Conservation (phyloP, 2,329 filamentous ascomycete species). For the Xylaria sp. region DNA sequence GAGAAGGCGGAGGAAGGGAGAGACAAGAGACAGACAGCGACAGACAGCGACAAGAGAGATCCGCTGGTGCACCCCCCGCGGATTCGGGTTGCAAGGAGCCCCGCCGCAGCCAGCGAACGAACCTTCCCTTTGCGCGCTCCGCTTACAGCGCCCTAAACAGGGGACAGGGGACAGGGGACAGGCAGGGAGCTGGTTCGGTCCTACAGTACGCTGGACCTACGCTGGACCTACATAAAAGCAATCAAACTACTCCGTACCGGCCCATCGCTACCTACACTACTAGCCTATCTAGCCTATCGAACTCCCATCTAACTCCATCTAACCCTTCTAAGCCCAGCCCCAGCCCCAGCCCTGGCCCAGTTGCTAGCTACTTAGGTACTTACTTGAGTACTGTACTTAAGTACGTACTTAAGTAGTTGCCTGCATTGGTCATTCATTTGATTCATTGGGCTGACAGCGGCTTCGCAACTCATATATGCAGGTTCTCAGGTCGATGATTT, state of each 20-base stretch:
- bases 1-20: not conserved
- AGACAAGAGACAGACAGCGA: not conserved
- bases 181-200: no score
- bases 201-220: slow-evolving; percentile 23
- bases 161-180: no score
- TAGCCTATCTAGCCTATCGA: not conserved
- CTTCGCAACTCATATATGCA: slow-evolving; percentile 40
- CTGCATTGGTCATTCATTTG: slow-evolving; percentile 31
- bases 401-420: slow-evolving; percentile 11
- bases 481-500: slow-evolving; percentile 41
- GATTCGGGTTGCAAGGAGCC: slow-evolving; percentile 10
- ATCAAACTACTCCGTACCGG: no score
- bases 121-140: slow-evolving; percentile 9
- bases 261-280: no score
- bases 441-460: slow-evolving; percentile 40
- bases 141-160: slow-evolving; percentile 16
- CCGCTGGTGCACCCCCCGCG: slow-evolving; percentile 5
- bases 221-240: no score
- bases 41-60: slow-evolving; percentile 1
- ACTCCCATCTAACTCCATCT: not conserved
- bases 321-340: not conserved
- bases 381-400: slow-evolving; percentile 18
- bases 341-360: not conserved
- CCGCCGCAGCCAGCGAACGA: slow-evolving; percentile 19
- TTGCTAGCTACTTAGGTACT: not conserved